Conservation (phyloP, 2,329 filamentous ascomycete species). For the Teratosphaeriaceae sp. region DNA sequence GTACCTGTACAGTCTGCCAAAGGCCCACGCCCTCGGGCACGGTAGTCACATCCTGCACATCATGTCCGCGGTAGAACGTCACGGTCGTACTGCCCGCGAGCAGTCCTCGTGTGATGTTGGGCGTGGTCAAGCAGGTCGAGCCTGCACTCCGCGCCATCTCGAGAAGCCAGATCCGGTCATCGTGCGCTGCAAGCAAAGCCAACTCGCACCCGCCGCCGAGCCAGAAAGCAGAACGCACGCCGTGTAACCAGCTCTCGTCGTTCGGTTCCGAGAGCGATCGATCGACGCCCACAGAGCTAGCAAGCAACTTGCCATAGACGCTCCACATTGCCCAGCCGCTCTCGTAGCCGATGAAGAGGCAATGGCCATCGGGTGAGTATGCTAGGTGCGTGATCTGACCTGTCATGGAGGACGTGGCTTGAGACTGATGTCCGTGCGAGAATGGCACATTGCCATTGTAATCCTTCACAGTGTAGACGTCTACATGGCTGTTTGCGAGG, state of each 20-base stretch:
- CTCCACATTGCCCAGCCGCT: constrained; percentile 96
- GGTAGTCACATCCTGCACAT: constrained; percentile 80
- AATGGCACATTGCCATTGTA: constrained; percentile 87
- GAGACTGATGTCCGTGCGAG: constrained; percentile 69
- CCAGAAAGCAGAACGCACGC: constrained; percentile 70
- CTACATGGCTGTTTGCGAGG: constrained; percentile 69
- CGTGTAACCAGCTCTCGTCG: constrained; percentile 72
- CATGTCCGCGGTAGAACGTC: constrained; percentile 90
- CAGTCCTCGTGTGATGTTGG: constrained; percentile 83
- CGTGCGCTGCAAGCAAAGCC: constrained; percentile 58
- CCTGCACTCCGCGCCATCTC: constrained; percentile 95
- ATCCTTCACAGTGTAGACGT: constrained; percentile 88
- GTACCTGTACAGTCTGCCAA: constrained; percentile 92
- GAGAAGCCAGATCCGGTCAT: constrained; percentile 76
- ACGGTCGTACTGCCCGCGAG: constrained; percentile 82
- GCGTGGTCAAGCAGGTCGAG: constrained; percentile 82
- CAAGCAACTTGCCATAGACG: constrained; percentile 87
- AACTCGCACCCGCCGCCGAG: constrained; percentile 82
- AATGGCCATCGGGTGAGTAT: constrained; percentile 95
- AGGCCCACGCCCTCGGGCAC: constrained; percentile 87
- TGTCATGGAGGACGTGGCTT: constrained; percentile 59
- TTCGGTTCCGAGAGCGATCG: constrained; percentile 57
- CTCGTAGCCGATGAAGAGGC: constrained; percentile 87
- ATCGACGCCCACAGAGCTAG: constrained; percentile 73
- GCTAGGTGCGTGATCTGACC: constrained; percentile 67